Percentiles rank a stretch among this genome's conserved stretches.
Evolutionary conservation across 805 yeast genomes (phyloP).

Genomic region (Lipomyces sp.): DNA sequence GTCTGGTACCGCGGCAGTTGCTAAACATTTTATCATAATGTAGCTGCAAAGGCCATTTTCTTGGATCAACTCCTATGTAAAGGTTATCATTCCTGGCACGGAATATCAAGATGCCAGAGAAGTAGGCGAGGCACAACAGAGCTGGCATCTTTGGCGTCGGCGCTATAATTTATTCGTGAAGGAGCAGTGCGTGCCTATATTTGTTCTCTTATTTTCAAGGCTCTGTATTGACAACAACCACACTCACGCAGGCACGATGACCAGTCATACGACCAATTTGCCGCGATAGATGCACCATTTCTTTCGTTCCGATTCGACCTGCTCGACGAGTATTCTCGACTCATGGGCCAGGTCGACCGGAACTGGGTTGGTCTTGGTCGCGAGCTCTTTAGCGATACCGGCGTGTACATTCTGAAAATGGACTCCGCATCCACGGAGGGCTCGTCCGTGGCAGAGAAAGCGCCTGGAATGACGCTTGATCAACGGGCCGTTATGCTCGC

Average conservation of each 20-base stretch:
- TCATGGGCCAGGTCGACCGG: constrained; percentile 77
- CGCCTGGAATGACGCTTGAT: constrained; percentile 56
- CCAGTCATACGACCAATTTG: constrained; percentile 76
- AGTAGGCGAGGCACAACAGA: constrained; percentile 84
- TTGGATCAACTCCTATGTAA: constrained; percentile 83
- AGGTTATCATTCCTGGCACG: constrained; percentile 55
- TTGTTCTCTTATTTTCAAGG: neutral
- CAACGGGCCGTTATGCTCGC: constrained; percentile 84
- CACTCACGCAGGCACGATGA: no score
- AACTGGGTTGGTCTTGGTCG: constrained; percentile 95
- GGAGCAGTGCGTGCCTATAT: constrained; percentile 1
- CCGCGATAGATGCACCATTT: constrained; percentile 81
- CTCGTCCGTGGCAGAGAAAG: constrained; percentile 38
- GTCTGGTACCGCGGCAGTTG: no score
- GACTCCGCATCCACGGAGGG: constrained; percentile 55
- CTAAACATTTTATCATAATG: no score
- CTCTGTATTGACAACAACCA: neutral
- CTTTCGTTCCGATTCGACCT: constrained; percentile 85
- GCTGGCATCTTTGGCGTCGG: constrained; percentile 94
- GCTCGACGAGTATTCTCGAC: constrained; percentile 51
- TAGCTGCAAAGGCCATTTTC: constrained; percentile 75
- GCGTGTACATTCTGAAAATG: constrained; percentile 83
- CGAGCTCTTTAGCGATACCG: constrained; percentile 91
- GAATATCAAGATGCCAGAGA: constrained; percentile 44
- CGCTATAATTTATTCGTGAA: constrained; percentile 68